phyloP scores from a whole-genome alignment of 371 early-diverging fungal species.

The Mucor lusitanicus region DNA sequence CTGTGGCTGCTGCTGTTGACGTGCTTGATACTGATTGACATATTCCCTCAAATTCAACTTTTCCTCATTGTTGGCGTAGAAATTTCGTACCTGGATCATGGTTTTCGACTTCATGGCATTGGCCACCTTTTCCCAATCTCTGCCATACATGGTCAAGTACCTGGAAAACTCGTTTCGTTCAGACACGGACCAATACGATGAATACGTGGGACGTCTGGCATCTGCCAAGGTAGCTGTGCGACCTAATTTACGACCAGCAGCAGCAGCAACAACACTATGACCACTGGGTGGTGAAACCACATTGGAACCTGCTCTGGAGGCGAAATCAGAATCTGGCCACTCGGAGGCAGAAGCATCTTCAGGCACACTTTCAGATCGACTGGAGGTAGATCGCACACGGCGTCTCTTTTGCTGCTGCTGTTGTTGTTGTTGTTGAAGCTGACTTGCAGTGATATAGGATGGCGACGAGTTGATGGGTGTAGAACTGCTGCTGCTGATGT shows the following conservation, averaged over 20 bases:
- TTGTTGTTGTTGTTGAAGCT: neutral
- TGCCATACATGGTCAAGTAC: slow-evolving; percentile 64
- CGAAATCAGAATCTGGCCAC: slow-evolving; percentile 30
- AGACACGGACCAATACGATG: slow-evolving; percentile 87
- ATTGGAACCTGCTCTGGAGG: neutral
- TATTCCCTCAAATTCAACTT: slow-evolving; percentile 61
- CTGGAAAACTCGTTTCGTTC: slow-evolving; percentile 76
- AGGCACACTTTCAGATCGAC: slow-evolving; percentile 19
- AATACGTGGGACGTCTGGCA: slow-evolving; percentile 53
- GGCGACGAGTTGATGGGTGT: neutral
- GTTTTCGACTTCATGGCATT: slow-evolving; percentile 78
- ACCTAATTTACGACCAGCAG: slow-evolving; percentile 29
- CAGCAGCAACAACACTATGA: no score
- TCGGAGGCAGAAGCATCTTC: slow-evolving; percentile 12
- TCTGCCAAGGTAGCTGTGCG: slow-evolving; percentile 29
- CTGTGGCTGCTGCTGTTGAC: slow-evolving; percentile 8
- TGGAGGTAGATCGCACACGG: slow-evolving; percentile 29
- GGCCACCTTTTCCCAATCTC: slow-evolving; percentile 80
- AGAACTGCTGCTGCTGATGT: neutral
- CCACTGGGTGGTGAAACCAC: no score
- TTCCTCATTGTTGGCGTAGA: slow-evolving; percentile 74
- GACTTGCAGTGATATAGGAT: neutral
- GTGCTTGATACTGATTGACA: slow-evolving; percentile 41
- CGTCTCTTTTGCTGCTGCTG: slow-evolving; percentile 15
- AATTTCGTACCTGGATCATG: slow-evolving; percentile 81